Conservation (phyloP, 208 protist species). For the Acanthamoeba castellanii region DNA sequence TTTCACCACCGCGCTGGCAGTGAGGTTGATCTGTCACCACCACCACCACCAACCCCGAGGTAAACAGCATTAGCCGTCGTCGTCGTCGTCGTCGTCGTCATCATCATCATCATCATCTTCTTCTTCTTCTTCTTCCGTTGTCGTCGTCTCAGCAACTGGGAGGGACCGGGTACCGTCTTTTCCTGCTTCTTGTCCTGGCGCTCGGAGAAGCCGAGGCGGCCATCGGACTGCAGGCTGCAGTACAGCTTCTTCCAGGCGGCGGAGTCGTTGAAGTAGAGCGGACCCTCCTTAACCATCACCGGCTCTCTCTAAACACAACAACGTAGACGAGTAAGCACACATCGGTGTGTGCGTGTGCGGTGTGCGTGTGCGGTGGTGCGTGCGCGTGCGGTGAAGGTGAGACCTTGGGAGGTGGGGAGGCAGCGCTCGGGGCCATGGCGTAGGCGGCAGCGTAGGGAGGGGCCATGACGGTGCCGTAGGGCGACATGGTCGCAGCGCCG, state of each 20-base stretch:
- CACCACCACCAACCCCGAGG: no score
- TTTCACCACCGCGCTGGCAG: background rate
- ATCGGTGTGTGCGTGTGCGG: no score
- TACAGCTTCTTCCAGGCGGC: background rate
- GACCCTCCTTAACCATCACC: conserved; percentile 6
- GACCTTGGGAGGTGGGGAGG: background rate
- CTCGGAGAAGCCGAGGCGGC: background rate
- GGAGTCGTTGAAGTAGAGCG: background rate
- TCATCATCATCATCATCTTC: no score
- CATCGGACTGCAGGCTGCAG: conserved; percentile 5
- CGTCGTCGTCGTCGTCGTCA: no score
- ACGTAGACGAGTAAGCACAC: background rate
- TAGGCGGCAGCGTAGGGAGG: background rate
- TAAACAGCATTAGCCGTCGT: no score
- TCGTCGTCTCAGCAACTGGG: no score
- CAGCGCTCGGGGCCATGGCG: background rate
- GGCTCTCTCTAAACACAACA: background rate
- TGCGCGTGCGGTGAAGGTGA: no score
- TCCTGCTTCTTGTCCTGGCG: background rate
- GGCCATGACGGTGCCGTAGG: background rate
- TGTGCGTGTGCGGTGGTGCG: no score
- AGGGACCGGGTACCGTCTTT: background rate
- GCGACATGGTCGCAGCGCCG: background rate
- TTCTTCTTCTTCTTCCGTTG: no score
- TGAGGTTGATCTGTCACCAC: background rate